Evolutionary conservation across 139 green algal species (phyloP).

Genomic region (Volvox africanus): DNA sequence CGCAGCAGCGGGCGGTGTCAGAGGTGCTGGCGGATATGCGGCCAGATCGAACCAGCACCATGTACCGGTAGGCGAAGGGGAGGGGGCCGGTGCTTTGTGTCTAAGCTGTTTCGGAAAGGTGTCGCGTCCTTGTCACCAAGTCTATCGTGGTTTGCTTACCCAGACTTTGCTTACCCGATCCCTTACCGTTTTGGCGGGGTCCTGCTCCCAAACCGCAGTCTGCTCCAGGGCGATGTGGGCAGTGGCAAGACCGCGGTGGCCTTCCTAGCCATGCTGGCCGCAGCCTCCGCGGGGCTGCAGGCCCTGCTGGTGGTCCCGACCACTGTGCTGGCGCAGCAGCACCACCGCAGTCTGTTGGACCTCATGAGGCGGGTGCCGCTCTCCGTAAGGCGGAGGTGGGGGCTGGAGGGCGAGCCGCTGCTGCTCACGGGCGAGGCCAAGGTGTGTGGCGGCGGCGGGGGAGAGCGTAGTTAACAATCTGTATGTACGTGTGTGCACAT

Average conservation of each 20-base stretch:
- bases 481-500: too few relatives aligned
- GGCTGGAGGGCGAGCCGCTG: constrained; percentile 12
- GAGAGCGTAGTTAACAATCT: too few relatives aligned
- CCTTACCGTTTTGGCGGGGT: neutral
- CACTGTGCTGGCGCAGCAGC: constrained; percentile 89
- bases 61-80: constrained; percentile 45
- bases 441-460: neutral
- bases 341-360: constrained; percentile 62
- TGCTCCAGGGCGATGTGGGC: constrained; percentile 97
- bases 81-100: neutral
- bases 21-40: constrained; percentile 48
- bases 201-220: constrained; percentile 53
- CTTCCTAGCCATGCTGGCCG: constrained; percentile 84
- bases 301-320: constrained; percentile 92
- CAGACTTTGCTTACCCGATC: too few relatives aligned
- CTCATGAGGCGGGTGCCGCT: constrained; percentile 65
- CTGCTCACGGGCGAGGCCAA: constrained; percentile 34
- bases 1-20: constrained; percentile 51
- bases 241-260: constrained; percentile 96
- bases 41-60: constrained; percentile 45
- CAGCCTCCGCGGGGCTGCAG: constrained; percentile 76
- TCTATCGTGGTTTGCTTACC: too few relatives aligned
- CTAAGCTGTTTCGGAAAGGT: too few relatives aligned
- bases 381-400: neutral
- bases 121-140: too few relatives aligned